A percentile compares a stretch with the other conserved stretches of the same genome.
Conservation (phyloP, 169 alveolate species). For the Plasmodium vinckei region DNA sequence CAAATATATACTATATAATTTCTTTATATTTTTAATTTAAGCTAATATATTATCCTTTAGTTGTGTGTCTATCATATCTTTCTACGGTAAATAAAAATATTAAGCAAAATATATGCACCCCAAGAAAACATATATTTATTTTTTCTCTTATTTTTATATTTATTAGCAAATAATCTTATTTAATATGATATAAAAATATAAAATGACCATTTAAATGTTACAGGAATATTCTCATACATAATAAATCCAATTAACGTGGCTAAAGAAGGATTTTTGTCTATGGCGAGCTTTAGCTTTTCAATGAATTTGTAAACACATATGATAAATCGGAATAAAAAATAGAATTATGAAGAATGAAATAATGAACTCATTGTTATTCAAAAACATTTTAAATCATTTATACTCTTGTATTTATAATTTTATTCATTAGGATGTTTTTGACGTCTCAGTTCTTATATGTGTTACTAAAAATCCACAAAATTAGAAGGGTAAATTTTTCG, state of each 20-base stretch:
- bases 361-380: too few species aligned
- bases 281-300: conserved; percentile 50
- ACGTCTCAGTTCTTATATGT: conserved; percentile 33
- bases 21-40: conserved; percentile 1
- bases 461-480: conserved; percentile 31
- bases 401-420: not conserved
- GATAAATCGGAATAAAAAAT: not conserved
- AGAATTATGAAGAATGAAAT: not conserved
- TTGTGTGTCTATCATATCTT: conserved; percentile 51
- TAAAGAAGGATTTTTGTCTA: conserved; percentile 18
- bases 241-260: conserved; percentile 7
- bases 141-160: not conserved
- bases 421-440: conserved; percentile 32
- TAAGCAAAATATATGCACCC: not conserved
- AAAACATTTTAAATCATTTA: not conserved
- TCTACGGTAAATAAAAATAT: conserved; percentile 28
- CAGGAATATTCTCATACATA: conserved; percentile 68
- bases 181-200: too few species aligned
- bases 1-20: conserved; percentile 2
- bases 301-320: conserved; percentile 36
- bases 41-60: conserved; percentile 42
- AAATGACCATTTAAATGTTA: not conserved
- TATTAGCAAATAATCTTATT: too few species aligned
- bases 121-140: not conserved
- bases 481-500: conserved; percentile 24